These are phyloP conservation scores for Datura wrightii DNA, from an alignment of 257 asterid species.

Conservation along the genomic window DNA sequence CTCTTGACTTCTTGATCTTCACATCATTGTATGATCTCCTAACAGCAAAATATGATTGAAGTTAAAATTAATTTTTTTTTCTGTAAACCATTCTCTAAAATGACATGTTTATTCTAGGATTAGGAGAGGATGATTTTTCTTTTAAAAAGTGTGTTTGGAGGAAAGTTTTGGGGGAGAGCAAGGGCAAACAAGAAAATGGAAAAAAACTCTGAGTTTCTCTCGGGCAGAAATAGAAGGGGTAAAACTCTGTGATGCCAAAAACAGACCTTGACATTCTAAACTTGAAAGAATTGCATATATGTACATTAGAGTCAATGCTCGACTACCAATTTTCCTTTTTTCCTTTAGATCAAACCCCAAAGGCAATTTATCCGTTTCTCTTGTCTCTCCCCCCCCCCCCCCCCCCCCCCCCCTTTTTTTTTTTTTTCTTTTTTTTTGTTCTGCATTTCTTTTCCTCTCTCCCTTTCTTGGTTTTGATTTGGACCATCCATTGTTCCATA, in stretches of 20 bases:
- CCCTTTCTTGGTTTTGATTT: neutral
- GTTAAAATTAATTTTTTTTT: neutral
- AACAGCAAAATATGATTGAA: neutral
- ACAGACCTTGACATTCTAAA: neutral
- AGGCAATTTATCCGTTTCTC: neutral
- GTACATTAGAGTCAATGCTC: neutral
- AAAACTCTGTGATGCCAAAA: slow-evolving; percentile 21
- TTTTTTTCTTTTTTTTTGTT: neutral
- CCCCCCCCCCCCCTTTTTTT: neutral
- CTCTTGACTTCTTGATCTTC: neutral
- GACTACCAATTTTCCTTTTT: neutral
- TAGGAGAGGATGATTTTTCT: neutral
- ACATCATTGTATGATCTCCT: neutral
- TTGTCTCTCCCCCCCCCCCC: neutral
- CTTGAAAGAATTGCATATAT: neutral
- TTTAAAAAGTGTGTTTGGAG: neutral
- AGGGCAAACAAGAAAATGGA: neutral
- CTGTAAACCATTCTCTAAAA: neutral
- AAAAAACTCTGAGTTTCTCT: neutral
- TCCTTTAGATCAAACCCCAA: neutral
- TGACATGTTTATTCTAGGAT: slow-evolving; percentile 13
- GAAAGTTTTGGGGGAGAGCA: slow-evolving; percentile 23
- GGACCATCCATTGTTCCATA: slow-evolving; percentile 18
- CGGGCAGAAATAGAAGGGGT: neutral
- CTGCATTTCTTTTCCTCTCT: slow-evolving; percentile 23